These are phyloP conservation scores for Straminergon stramineum DNA, from an alignment of 225 moss, liverwort and hornwort genomes.

Conservation along the genomic window DNA sequence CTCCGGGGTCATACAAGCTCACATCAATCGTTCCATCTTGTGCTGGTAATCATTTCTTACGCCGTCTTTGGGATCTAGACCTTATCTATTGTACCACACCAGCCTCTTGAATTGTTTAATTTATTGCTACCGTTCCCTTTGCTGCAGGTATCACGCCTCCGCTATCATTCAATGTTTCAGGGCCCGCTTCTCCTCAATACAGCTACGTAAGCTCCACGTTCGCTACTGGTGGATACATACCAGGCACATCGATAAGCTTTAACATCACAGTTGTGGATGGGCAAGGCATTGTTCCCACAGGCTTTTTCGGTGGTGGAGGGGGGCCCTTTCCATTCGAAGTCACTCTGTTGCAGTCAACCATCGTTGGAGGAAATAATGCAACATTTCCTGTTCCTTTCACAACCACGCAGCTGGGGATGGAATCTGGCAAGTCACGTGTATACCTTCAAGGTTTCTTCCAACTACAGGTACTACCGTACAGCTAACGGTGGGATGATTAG, in stretches of 20 bases:
- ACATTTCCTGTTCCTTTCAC: conserved; percentile 23
- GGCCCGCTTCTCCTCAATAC: conserved; percentile 29
- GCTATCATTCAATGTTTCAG: conserved; percentile 23
- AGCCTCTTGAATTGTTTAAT: neutral
- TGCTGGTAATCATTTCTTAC: conserved; percentile 3
- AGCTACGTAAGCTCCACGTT: conserved; percentile 27
- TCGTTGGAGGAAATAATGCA: conserved; percentile 1
- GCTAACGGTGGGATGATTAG: neutral
- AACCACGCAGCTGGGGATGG: conserved; percentile 8
- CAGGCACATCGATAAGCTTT: conserved; percentile 17
- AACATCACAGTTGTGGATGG: conserved; percentile 25
- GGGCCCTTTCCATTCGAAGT: conserved; percentile 23
- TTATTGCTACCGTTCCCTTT: neutral
- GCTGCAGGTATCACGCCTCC: conserved; percentile 20
- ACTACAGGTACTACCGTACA: conserved; percentile 6
- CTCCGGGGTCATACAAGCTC: conserved; percentile 22
- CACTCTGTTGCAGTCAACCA: conserved; percentile 9
- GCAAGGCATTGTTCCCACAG: conserved; percentile 29
- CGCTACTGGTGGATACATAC: conserved; percentile 5
- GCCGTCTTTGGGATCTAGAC: neutral
- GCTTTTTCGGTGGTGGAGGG: conserved; percentile 9
- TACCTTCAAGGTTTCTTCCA: conserved; percentile 23
- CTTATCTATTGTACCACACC: neutral
- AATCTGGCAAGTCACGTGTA: conserved; percentile 30
- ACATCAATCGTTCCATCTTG: conserved; percentile 23